Evolutionary conservation across 352 stramenopile genomes (phyloP).

Genomic region (Globisporangium rhizosaccharum): DNA sequence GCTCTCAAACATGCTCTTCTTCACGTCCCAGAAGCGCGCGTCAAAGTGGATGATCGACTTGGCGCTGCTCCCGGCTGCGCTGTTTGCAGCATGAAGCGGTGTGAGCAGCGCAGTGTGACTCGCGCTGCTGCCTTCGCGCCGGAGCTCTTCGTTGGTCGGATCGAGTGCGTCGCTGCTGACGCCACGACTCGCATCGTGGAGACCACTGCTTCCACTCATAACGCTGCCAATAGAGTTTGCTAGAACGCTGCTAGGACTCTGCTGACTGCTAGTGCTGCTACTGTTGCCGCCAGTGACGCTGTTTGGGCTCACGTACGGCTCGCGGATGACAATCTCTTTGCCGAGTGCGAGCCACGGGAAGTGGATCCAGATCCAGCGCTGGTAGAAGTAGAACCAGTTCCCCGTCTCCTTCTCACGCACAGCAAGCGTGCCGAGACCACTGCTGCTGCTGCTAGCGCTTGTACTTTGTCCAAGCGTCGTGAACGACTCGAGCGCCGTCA

Average conservation of each 20-base stretch:
- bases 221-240: too few relatives aligned
- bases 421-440: slow-evolving; percentile 10
- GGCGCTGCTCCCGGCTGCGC: slow-evolving; percentile 6
- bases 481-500: slow-evolving; percentile 20
- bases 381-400: slow-evolving; percentile 87
- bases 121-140: slow-evolving; percentile 11
- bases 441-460: not conserved
- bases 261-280: not conserved
- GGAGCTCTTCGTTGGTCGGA: not conserved
- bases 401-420: slow-evolving; percentile 37
- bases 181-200: not conserved
- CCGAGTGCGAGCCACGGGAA: slow-evolving; percentile 89
- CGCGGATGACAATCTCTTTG: slow-evolving; percentile 53
- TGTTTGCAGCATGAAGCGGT: slow-evolving; percentile 1
- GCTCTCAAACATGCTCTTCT: slow-evolving; percentile 56
- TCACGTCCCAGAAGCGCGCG: slow-evolving; percentile 63
- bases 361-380: slow-evolving; percentile 92
- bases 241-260: too few relatives aligned
- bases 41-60: slow-evolving; percentile 37
- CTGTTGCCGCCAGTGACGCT: slow-evolving; percentile 12
- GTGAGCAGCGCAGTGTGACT: slow-evolving; percentile 4
- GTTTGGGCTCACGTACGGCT: slow-evolving; percentile 33
- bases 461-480: slow-evolving; percentile 16
- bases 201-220: not conserved
- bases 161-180: not conserved